Conservation (phyloP, 768 basidiomycete species). For the Baorangia bicolor region DNA sequence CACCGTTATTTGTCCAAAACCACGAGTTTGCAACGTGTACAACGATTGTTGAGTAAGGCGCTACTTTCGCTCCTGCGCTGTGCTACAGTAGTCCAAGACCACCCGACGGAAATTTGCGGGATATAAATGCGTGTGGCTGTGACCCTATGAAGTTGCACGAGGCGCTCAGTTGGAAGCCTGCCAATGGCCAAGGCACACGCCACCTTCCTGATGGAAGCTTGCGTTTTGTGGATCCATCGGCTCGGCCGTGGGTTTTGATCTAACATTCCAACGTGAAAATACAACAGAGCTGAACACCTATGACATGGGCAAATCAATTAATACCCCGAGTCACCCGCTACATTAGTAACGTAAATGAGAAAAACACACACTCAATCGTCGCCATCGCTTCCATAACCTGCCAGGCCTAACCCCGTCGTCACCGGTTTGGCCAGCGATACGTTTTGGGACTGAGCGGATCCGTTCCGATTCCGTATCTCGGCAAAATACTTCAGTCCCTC, state of each 20-base stretch:
- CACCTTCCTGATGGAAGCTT: conserved; percentile 1
- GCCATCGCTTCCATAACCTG: conserved; percentile 76
- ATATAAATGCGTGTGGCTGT: conserved; percentile 21
- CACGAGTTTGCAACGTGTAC: conserved; percentile 27
- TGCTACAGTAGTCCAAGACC: background rate
- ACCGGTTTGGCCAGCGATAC: conserved; percentile 29
- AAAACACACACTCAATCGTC: conserved; percentile 37
- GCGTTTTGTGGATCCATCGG: background rate
- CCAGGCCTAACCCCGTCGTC: conserved; percentile 57
- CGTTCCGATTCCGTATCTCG: conserved; percentile 75
- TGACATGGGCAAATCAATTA: conserved; percentile 2
- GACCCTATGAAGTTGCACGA: conserved; percentile 22
- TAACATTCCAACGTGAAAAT: conserved; percentile 1
- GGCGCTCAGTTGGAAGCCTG: conserved; percentile 19
- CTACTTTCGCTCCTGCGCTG: background rate
- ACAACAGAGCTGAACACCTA: background rate
- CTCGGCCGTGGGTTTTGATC: background rate
- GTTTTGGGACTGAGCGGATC: conserved; percentile 20
- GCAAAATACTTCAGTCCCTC: conserved; percentile 92
- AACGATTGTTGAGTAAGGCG: conserved; percentile 1
- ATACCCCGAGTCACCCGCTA: background rate
- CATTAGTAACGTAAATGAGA: background rate
- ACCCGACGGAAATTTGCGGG: background rate
- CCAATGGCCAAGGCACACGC: conserved; percentile 25
- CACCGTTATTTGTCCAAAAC: background rate